Evolutionary conservation across 116 monocot species (phyloP), one percentile per base, ranked within the genome.

Genomic region (Iris pallida): DNA sequence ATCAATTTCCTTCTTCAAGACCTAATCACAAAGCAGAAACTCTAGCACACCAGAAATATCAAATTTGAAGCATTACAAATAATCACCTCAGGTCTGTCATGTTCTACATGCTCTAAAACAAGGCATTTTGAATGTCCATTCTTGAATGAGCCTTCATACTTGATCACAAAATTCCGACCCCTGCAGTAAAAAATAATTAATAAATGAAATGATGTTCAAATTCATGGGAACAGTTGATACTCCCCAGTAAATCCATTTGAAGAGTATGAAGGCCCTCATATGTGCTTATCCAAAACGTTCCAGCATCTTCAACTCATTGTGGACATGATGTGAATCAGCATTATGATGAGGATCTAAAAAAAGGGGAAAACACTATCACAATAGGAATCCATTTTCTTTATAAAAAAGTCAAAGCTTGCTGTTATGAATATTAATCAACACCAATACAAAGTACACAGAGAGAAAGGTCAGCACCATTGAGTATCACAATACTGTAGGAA

Each of bases 271-370:
- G 4, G 4, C 1, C 30, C 42, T 45, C 45, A 67, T 53, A 44
- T 55, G 6, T 19, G 16, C 76, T 75, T 83, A 92, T 92, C 97
- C 97, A 85, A 92, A 97, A 67, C 85, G 75, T 68, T 97, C 79
- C 62, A 97, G 78, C 97, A 97, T 97, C 76, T 88, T 92, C 67
- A 87, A 66, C 73, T 97, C 92, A 76, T 97, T 92, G 45, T 81
- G 69, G 66, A 97, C 64, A 78, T 97, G 92, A 69, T 87, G 82
- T 12, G 83, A 77, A 78, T 90, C 70, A 78, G 97, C 87, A 73
- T 81, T 92, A 59, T 83, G 68, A 85, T 90, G 97, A 71, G 97
- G 97, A 57, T 76, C 97, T 97, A 70, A 47, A 47, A 61, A 61
- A 30, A 67, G 54, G 12, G 73, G 58, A 9, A 45, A 47, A 46